These are phyloP conservation scores for Verticillium nonalfalfae DNA, from an alignment of 2,329 filamentous ascomycete genomes.

Conservation along the genomic window DNA sequence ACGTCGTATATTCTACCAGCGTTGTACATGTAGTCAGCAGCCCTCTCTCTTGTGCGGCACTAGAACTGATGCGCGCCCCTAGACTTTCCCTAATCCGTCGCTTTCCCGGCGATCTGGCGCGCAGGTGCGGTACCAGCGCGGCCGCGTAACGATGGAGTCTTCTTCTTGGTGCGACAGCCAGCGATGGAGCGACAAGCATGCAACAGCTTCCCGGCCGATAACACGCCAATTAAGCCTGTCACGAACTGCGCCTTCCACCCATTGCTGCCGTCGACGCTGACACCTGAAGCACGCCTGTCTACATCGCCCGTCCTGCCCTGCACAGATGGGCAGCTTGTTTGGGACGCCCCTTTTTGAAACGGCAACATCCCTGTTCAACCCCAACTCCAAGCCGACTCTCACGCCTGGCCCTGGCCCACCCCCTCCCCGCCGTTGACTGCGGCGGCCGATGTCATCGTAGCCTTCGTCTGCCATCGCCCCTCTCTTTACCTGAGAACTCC, in stretches of 20 bases:
- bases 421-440: background rate
- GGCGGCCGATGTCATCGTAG: background rate
- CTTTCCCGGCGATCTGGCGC: background rate
- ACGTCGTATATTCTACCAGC: background rate
- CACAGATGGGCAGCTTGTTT: conserved; percentile 1
- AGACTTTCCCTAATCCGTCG: background rate
- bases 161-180: conserved; percentile 1
- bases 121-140: background rate
- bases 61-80: background rate
- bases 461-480: background rate
- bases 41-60: background rate
- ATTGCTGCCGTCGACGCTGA: background rate
- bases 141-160: background rate
- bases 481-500: background rate
- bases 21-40: background rate
- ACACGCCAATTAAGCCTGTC: background rate
- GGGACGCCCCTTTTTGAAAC: background rate
- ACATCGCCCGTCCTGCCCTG: background rate
- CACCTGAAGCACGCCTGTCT: conserved; percentile 1
- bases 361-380: background rate
- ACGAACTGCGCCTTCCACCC: conserved; percentile 1
- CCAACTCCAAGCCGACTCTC: background rate
- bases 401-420: background rate
- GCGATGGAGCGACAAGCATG: background rate
- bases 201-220: conserved; percentile 1